Percentiles rank a stretch among this genome's conserved stretches.
These are phyloP conservation scores for Wallemia mellicola DNA, from an alignment of 1,284 basidiomycete species.

Conservation along the genomic window DNA sequence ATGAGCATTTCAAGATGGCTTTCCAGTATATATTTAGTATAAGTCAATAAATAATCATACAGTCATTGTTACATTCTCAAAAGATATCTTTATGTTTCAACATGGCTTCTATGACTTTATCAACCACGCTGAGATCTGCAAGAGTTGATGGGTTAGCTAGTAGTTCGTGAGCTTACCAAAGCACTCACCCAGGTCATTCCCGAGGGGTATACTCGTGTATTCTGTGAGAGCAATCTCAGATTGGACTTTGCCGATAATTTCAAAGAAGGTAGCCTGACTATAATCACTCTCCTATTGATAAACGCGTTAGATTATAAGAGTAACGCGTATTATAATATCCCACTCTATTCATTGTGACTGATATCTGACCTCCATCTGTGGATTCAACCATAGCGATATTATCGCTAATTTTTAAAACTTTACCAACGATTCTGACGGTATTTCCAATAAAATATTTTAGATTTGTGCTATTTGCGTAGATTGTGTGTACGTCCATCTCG, in stretches of 20 bases:
- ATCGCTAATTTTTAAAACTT: not conserved
- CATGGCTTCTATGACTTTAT: not conserved
- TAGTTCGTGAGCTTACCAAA: not conserved
- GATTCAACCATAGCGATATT: not conserved
- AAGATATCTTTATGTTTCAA: not conserved
- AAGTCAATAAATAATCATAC: not conserved
- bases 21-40: too few relatives aligned
- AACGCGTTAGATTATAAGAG: not conserved
- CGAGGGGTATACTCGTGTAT: not conserved
- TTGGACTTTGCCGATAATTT: not conserved
- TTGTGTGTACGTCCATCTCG: not conserved
- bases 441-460: not conserved
- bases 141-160: not conserved
- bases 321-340: not conserved
- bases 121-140: not conserved
- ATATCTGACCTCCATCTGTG: not conserved
- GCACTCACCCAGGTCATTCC: not conserved
- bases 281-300: not conserved
- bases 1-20: too few relatives aligned
- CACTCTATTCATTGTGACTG: not conserved
- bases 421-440: not conserved
- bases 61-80: not conserved
- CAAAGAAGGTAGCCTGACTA: not conserved
- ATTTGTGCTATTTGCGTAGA: not conserved
- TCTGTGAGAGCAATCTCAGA: not conserved